Evolutionary conservation across 176 grass and related monocot species (phyloP), one percentile per base, ranked within the genome.

Genomic region (Poa annua): DNA sequence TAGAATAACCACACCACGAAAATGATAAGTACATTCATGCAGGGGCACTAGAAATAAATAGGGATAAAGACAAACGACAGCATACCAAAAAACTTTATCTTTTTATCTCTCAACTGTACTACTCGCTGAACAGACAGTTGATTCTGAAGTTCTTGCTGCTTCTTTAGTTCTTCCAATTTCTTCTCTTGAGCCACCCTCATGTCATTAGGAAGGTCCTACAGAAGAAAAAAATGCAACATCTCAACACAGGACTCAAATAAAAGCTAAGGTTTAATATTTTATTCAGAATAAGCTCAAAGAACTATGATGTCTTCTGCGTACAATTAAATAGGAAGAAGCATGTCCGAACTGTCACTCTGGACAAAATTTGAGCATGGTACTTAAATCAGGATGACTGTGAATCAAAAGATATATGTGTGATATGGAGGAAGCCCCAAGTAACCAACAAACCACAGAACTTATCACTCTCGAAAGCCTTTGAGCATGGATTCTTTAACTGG

Each of bases 161-260:
- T 88, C 84, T 99, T 99, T 29, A 99, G 86, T 69, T 99, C 97
- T 77, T 96, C 93, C 75, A 99, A 55, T 88, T 99, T 99, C 79
- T 96, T 96, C 64, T 90, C 91, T 81, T 99, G 97, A 76, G 91
- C 89, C 49, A 84, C 78, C 75, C 91, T 96, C 83, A 96, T 81
- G 66, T 99, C 93, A 81, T 81, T 67, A 81, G 91, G 91, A 86
- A 99, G 89, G 38, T 96, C 97, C 97, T 94, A 22, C 87, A 74
- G 24, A 72, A 15, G 24, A 66, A 15, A 54, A 84, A 85, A n/a
- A 86, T 63, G 47, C 11, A 83, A 79, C 24, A 80, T 54, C 35
- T 49, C 57, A 77, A 74, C 16, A 78, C 53, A 73, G 49, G 53
- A 15, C n/a, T 41, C 51, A 64, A 24, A 12, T 36, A 83, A 65